These are phyloP conservation scores for Suillus sp. DNA, from an alignment of 768 basidiomycete genomes.

Conservation along the genomic window DNA sequence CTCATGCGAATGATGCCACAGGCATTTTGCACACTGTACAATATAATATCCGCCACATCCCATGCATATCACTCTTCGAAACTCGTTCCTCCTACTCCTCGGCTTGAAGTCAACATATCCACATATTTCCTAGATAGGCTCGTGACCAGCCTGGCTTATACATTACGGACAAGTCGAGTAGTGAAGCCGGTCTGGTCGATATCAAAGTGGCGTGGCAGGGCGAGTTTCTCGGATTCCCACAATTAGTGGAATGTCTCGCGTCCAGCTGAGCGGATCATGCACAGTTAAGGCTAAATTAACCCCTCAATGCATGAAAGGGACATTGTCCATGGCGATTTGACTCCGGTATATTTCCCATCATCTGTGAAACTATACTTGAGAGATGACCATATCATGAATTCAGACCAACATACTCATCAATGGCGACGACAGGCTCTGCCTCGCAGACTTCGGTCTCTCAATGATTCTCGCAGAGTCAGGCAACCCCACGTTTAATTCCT, in stretches of 20 bases:
- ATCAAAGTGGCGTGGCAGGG: too few species aligned
- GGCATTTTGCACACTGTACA: background rate
- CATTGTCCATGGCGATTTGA: slow-evolving; percentile 43
- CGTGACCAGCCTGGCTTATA: background rate
- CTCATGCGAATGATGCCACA: background rate
- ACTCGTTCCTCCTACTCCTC: background rate
- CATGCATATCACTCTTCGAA: background rate
- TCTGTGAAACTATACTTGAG: background rate
- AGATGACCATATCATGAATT: background rate
- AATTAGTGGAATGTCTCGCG: too few species aligned
- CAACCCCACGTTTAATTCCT: slow-evolving; percentile 21
- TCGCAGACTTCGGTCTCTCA: slow-evolving; percentile 38
- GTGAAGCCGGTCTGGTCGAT: too few species aligned
- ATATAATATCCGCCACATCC: background rate
- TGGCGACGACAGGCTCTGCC: slow-evolving; percentile 16
- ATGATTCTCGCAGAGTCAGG: slow-evolving; percentile 15
- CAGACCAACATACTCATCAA: slow-evolving; percentile 29
- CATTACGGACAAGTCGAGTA: too few species aligned
- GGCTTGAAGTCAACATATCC: too few species aligned
- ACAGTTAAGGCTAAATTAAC: background rate
- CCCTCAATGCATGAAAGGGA: slow-evolving; percentile 22
- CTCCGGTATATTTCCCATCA: slow-evolving; percentile 28
- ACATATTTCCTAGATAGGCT: background rate
- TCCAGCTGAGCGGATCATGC: too few species aligned
- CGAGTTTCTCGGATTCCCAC: too few species aligned